Conservation (phyloP, 2,329 filamentous ascomycete genomes). For the Colletotrichum sansevieriae region DNA sequence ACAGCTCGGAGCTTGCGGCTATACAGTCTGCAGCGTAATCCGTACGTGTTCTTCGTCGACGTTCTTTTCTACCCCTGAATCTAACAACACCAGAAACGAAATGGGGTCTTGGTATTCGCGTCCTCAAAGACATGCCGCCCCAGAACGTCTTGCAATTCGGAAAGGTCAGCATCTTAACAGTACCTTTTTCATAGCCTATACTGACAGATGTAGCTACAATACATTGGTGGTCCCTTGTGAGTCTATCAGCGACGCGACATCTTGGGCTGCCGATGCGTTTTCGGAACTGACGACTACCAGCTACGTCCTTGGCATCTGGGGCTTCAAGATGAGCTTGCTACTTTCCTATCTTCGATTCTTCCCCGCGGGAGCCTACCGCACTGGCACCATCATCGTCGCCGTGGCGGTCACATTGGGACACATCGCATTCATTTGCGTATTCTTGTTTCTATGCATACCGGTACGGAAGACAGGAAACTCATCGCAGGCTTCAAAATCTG, state of each 20-base stretch:
- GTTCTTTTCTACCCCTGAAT: neutral
- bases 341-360: conserved; percentile 60
- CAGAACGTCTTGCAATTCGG: conserved; percentile 56
- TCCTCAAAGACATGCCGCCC: conserved; percentile 52
- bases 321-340: conserved; percentile 61
- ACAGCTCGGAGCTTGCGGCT: conserved; percentile 51
- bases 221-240: conserved; percentile 57
- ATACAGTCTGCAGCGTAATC: conserved; percentile 51
- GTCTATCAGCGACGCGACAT: conserved; percentile 10
- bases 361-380: conserved; percentile 51
- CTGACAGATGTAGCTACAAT: conserved; percentile 49
- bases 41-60: conserved; percentile 48
- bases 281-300: conserved; percentile 43
- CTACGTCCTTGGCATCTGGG: conserved; percentile 57
- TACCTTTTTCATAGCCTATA: accelerated
- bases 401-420: conserved; percentile 54
- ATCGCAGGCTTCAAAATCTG: accelerated
- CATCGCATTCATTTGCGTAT: conserved; percentile 53
- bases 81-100: conserved; percentile 52
- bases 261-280: neutral
- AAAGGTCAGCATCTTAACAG: conserved; percentile 39
- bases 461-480: conserved; percentile 28
- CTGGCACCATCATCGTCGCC: conserved; percentile 50
- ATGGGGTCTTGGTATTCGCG: conserved; percentile 56
- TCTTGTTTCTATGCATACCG: conserved; percentile 53